Base-by-base conservation (phyloP, 2,329 filamentous ascomycete genomes). In the Ceratocystis cubensis region DNA sequence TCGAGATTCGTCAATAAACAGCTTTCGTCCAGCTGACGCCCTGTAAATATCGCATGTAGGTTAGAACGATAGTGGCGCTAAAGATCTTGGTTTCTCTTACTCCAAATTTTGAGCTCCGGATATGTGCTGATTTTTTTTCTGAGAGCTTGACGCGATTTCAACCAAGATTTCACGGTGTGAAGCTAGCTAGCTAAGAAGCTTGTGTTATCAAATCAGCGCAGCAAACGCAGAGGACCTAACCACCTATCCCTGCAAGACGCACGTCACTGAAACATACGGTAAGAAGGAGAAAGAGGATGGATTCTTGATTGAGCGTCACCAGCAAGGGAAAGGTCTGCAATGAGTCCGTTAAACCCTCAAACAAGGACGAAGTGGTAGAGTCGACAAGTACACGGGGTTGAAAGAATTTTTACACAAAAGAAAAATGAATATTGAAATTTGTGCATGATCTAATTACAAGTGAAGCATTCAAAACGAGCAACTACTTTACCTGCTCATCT, bases 241-340 rank as follows among this genome's bases (percentile, higher is more conserved):
- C 28, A 37, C 13, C 8, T 20, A 59, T 59, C 56, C 56, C 56
- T 59, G 56, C 56, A 30, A 41, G 6, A 59, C 33, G 56, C 56
- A 59, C 25, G 56, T 37, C 56, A 37, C 56, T 59, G 56, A 59
- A 59, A 59, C 56, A 59, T 37, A n/a, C 56, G 56, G 56, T 28
- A 57, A 5, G 25, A 57, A 17, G 33, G 30, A 37, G 22, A 41
- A 37, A 22, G 44, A 22, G 48, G 20, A 20, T n/a, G 41, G 17
- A 44, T 33, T 30, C 17, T 25, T 33, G 41, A 30, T 33, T 8
- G 37, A 8, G 57, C 4, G 28, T 22, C 59, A 20, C 15, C 5
- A 45, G 5, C n/a, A 25, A 13, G n/a, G 22, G 48, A 25, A 53
- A 53, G n/a, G 48, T 8, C 46, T 17, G 46, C 22, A 13, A 7